These are phyloP conservation scores for Fusarium sp. DNA, from an alignment of 2,329 filamentous ascomycete genomes.

Conservation along the genomic window DNA sequence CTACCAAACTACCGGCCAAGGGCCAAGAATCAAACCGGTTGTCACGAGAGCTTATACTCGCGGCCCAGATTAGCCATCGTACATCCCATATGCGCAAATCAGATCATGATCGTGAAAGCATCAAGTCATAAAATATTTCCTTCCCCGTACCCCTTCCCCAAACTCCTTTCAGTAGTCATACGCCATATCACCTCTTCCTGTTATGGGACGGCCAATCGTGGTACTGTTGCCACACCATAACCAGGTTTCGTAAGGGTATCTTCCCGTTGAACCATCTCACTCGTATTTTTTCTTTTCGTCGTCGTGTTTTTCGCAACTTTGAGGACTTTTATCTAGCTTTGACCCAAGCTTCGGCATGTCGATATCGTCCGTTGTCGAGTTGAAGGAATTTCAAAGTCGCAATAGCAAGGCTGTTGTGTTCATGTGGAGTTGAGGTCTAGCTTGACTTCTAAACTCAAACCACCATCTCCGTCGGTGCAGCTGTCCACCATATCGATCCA, in stretches of 20 bases:
- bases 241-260: not conserved
- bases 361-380: not conserved
- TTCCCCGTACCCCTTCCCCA: not conserved
- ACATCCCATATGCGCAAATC: not conserved
- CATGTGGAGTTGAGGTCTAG: not conserved
- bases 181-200: not conserved
- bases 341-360: not conserved
- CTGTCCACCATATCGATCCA: not conserved
- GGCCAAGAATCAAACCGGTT: not conserved
- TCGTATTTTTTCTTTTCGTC: not conserved
- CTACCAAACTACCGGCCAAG: not conserved
- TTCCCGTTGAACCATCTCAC: not conserved
- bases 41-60: not conserved
- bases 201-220: not conserved
- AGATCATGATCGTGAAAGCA: constrained; percentile 14
- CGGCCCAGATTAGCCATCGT: not conserved
- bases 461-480: not conserved
- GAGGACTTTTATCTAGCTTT: not conserved
- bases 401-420: not conserved
- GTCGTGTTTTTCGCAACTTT: not conserved
- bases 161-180: not conserved
- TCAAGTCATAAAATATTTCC: constrained; percentile 24
- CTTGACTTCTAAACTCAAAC: not conserved
- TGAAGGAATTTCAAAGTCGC: constrained; percentile 23
- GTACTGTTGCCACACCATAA: not conserved